Percentiles rank a stretch among this genome's conserved stretches.
Evolutionary conservation across 208 protist species (phyloP).

Genomic region (Balamuthia mandrillaris): DNA sequence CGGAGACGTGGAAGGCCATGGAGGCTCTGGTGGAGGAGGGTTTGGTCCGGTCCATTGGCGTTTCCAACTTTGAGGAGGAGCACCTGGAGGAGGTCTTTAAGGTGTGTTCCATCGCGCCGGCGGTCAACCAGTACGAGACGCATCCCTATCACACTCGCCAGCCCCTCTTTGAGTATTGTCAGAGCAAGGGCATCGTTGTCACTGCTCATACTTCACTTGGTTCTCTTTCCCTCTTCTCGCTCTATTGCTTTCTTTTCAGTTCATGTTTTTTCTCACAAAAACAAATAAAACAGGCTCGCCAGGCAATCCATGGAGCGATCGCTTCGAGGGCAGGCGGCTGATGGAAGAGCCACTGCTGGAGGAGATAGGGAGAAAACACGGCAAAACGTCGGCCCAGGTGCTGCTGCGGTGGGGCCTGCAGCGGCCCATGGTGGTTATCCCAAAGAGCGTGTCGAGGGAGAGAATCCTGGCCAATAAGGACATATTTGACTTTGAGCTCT

Average conservation of each 20-base stretch:
- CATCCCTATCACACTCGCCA: neutral
- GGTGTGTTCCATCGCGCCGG: no score
- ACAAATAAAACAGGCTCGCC: no score
- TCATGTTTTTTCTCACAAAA: neutral
- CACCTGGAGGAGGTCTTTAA: no score
- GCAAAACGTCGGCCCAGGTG: neutral
- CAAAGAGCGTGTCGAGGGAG: neutral
- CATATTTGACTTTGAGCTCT: neutral
- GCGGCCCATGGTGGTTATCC: neutral
- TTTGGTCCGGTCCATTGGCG: neutral
- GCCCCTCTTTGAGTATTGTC: neutral
- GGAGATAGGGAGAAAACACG: neutral
- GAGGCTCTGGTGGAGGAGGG: neutral
- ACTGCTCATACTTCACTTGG: no score
- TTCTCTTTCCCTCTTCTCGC: neutral
- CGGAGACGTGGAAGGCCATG: neutral
- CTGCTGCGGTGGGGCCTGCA: neutral
- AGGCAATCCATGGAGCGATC: neutral
- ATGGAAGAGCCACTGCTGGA: neutral
- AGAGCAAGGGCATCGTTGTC: neutral
- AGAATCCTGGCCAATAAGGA: neutral
- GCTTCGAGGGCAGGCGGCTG: neutral
- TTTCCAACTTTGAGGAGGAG: neutral
- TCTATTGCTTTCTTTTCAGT: neutral
- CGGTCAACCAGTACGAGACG: conserved; percentile 13